Evolutionary conservation across 805 yeast species (phyloP).

Genomic region (Hanseniaspora taiwanica): DNA sequence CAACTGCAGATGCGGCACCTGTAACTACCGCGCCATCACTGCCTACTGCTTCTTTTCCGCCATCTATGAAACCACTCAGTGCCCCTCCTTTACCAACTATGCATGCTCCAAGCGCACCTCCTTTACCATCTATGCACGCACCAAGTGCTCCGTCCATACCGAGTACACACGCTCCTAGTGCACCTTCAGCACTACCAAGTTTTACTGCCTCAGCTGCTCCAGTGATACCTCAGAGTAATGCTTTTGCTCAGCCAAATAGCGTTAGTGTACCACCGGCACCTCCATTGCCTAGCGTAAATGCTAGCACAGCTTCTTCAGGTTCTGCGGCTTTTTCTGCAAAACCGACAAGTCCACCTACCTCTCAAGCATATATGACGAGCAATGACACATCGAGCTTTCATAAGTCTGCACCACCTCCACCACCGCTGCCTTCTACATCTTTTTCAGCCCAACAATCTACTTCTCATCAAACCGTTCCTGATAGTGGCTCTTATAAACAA

Average conservation of each 20-base stretch:
- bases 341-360: constrained; percentile 16
- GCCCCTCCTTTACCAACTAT: constrained; percentile 1
- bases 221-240: too few relatives aligned
- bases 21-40: too few relatives aligned
- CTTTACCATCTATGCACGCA: constrained; percentile 5
- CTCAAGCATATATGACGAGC: constrained; percentile 10
- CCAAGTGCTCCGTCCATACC: constrained; percentile 12
- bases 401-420: constrained; percentile 16
- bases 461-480: too few relatives aligned
- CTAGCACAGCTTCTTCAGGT: constrained; percentile 7
- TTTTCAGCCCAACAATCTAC: constrained; percentile 14
- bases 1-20: too few relatives aligned
- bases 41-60: too few relatives aligned
- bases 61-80: too few relatives aligned
- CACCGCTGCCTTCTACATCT: constrained; percentile 19
- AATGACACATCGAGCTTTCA: too few relatives aligned
- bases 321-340: constrained; percentile 7
- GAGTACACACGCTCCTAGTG: constrained; percentile 10
- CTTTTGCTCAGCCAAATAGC: too few relatives aligned
- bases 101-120: constrained; percentile 1
- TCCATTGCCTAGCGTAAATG: too few relatives aligned
- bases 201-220: too few relatives aligned
- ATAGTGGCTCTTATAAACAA: constrained; percentile 12
- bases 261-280: constrained; percentile 20
- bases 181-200: constrained; percentile 14